A percentile compares a stretch with the other conserved stretches of the same genome.
These are phyloP conservation scores for Ogataea zsoltii DNA, from an alignment of 805 yeast species.

Conservation along the genomic window DNA sequence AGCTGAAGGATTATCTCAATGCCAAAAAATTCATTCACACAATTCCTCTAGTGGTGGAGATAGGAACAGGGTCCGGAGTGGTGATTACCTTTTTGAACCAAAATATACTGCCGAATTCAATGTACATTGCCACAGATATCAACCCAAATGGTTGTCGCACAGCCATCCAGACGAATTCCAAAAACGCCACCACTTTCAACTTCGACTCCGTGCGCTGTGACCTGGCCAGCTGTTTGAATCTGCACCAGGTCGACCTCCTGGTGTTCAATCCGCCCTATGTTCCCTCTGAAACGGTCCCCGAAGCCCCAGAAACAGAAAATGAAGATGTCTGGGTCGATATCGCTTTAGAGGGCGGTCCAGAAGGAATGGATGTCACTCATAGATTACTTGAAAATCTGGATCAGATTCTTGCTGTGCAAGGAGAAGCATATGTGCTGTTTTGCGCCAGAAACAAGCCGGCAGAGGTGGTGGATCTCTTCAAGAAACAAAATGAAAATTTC, in stretches of 20 bases:
- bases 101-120: constrained; percentile 51
- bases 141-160: constrained; percentile 74
- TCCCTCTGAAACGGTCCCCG: constrained; percentile 79
- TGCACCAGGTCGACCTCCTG: constrained; percentile 60
- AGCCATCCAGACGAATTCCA: constrained; percentile 41
- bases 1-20: constrained; percentile 42
- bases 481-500: constrained; percentile 44
- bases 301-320: constrained; percentile 43
- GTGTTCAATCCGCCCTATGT: constrained; percentile 97
- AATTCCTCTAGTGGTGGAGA: constrained; percentile 67
- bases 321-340: constrained; percentile 74
- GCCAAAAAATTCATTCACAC: constrained; percentile 26
- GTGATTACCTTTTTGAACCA: constrained; percentile 75
- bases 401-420: constrained; percentile 52
- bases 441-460: constrained; percentile 90
- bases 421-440: constrained; percentile 85
- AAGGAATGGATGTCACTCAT: constrained; percentile 88
- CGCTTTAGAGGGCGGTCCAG: constrained; percentile 85
- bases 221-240: constrained; percentile 51
- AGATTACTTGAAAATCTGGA: constrained; percentile 56
- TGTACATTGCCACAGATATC: constrained; percentile 73
- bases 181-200: constrained; percentile 23
- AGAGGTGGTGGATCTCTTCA: constrained; percentile 51
- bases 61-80: constrained; percentile 93
- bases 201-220: constrained; percentile 58